Conservation (phyloP, 495 filamentous ascomycete species). For the Penicillium fimorum region DNA sequence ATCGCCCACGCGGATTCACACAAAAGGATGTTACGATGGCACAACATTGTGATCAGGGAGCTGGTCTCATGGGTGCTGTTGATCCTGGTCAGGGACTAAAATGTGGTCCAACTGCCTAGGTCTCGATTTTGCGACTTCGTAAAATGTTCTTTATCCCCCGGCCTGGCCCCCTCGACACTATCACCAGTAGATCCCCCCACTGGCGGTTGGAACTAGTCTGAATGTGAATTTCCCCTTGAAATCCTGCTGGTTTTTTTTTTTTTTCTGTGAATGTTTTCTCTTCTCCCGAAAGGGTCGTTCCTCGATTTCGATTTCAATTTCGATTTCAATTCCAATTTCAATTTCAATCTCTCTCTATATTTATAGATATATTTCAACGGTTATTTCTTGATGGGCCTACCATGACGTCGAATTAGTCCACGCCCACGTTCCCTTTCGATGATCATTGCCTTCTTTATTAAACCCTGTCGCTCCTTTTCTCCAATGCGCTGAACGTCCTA, state of each 20-base stretch:
- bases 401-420: conserved; percentile 20
- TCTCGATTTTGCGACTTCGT: not conserved
- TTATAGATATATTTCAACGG: not conserved
- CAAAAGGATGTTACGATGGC: conserved; percentile 66
- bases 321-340: not conserved
- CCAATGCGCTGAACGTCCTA: conserved; percentile 10
- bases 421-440: conserved; percentile 25
- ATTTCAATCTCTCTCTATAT: not conserved
- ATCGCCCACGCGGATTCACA: conserved; percentile 68
- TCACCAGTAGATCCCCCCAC: conserved; percentile 17
- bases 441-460: conserved; percentile 27
- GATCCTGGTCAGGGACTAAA: conserved; percentile 37
- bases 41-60: conserved; percentile 60
- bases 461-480: conserved; percentile 20
- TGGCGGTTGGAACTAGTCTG: conserved; percentile 8
- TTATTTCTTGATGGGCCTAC: not conserved
- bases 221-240: conserved; percentile 17
- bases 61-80: conserved; percentile 40
- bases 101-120: conserved; percentile 24
- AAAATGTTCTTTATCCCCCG: not conserved
- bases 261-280: conserved; percentile 6
- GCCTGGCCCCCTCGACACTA: conserved; percentile 1
- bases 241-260: conserved; percentile 16
- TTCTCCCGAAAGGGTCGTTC: conserved; percentile 12
- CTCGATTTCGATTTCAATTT: not conserved